A percentile compares a stretch with the other conserved stretches of the same genome.
phyloP scores from a whole-genome alignment of 345 rosid species.

The Dimocarpus longan region DNA sequence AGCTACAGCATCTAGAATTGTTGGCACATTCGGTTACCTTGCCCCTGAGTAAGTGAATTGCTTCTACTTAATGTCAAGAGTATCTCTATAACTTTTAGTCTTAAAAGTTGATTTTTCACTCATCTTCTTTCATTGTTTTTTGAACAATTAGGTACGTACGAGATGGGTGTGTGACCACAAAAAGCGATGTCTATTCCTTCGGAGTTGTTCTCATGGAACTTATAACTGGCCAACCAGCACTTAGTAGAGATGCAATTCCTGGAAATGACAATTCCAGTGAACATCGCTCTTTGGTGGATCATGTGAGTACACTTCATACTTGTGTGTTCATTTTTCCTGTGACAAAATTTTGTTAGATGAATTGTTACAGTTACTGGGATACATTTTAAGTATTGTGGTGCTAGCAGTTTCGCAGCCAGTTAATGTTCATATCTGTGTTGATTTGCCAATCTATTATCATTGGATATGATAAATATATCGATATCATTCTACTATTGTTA shows the following conservation, averaged over 20 bases:
- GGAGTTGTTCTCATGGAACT: conserved; percentile 42
- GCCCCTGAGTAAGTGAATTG: conserved; percentile 39
- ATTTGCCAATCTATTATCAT: not conserved
- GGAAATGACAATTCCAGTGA: conserved; percentile 15
- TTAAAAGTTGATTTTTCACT: not conserved
- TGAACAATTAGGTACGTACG: conserved; percentile 25
- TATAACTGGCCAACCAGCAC: conserved; percentile 38
- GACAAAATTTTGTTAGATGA: not conserved
- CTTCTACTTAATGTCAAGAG: not conserved
- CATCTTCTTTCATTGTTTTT: not conserved
- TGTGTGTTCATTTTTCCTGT: not conserved
- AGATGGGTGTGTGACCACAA: conserved; percentile 38
- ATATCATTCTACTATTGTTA: not conserved
- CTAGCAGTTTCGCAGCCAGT: no score
- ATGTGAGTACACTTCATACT: conserved; percentile 20
- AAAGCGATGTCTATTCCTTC: conserved; percentile 35
- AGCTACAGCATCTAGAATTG: conserved; percentile 38
- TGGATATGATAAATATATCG: no score
- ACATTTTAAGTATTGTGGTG: not conserved
- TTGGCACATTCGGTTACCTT: conserved; percentile 48
- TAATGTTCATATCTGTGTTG: not conserved
- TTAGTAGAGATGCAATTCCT: conserved; percentile 23
- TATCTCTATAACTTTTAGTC: not conserved
- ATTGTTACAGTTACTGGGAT: not conserved
- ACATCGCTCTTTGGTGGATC: conserved; percentile 36